A percentile compares a stretch with the other conserved stretches of the same genome.
These are phyloP conservation scores for Quercus alba DNA, from an alignment of 306 rosid genomes.

Conservation along the genomic window DNA sequence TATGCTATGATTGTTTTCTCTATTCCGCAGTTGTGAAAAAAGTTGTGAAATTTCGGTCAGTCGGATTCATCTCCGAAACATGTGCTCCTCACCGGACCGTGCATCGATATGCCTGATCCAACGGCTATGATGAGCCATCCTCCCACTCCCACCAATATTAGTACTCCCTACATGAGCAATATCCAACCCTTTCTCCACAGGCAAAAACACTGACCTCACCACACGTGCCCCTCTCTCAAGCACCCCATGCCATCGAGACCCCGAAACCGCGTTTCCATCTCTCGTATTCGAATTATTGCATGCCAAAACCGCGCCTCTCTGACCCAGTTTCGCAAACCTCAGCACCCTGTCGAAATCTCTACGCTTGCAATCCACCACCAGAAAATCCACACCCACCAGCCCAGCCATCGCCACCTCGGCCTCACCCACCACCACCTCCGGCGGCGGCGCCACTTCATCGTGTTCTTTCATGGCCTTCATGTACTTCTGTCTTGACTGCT, in stretches of 20 bases:
- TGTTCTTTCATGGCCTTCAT: slow-evolving; percentile 31
- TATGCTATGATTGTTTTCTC: no score
- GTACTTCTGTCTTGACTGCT: slow-evolving; percentile 45
- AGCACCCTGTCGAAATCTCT: slow-evolving; percentile 66
- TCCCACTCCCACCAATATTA: not conserved
- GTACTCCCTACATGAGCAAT: slow-evolving; percentile 76
- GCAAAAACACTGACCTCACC: slow-evolving; percentile 68
- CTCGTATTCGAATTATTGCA: slow-evolving; percentile 82
- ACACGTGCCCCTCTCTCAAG: slow-evolving; percentile 67
- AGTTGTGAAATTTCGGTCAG: no score
- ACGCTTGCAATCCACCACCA: slow-evolving; percentile 64
- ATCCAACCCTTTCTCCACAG: slow-evolving; percentile 81
- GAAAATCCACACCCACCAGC: slow-evolving; percentile 56
- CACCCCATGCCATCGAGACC: slow-evolving; percentile 54
- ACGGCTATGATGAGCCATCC: slow-evolving; percentile 46
- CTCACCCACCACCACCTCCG: slow-evolving; percentile 57
- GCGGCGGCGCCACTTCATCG: slow-evolving; percentile 28
- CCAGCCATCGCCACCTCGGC: slow-evolving; percentile 28
- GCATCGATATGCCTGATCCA: slow-evolving; percentile 74
- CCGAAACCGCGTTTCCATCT: slow-evolving; percentile 31
- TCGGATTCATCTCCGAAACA: slow-evolving; percentile 36
- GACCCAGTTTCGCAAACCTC: slow-evolving; percentile 39
- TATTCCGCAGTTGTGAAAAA: rapidly evolving
- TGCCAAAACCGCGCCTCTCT: slow-evolving; percentile 70
- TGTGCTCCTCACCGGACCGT: slow-evolving; percentile 75